Evolutionary conservation across 306 rosid genomes (phyloP).

Genomic region (Cucumis hystrix): DNA sequence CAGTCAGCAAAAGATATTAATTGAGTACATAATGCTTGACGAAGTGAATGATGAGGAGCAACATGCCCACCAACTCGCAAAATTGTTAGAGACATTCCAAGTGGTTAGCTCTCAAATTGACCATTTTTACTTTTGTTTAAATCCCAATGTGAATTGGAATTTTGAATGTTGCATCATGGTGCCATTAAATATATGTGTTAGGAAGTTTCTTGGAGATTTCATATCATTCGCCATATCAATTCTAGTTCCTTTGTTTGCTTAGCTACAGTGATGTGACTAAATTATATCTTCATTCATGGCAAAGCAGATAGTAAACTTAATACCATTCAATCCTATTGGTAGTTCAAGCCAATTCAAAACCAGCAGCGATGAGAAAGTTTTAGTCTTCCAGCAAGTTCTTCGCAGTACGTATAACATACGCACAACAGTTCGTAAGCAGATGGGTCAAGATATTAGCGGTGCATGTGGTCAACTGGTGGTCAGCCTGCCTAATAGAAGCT

Average conservation of each 20-base stretch:
- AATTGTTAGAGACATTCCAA: constrained; percentile 66
- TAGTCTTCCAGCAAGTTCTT: constrained; percentile 59
- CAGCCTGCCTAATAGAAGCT: constrained; percentile 35
- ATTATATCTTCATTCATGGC: constrained; percentile 15
- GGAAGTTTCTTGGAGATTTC: background rate
- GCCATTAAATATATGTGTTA: background rate
- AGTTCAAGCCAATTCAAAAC: constrained; percentile 60
- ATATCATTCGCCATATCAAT: background rate
- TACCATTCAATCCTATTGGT: constrained; percentile 93
- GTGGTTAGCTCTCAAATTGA: constrained; percentile 45
- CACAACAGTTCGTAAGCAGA: constrained; percentile 76
- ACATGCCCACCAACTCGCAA: constrained; percentile 81
- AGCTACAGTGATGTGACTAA: background rate
- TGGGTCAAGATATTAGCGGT: constrained; percentile 96
- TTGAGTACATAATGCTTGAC: constrained; percentile 96
- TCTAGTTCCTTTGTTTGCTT: background rate
- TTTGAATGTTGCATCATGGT: background rate
- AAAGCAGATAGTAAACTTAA: constrained; percentile 79
- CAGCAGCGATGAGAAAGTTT: constrained; percentile 54
- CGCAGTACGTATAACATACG: constrained; percentile 70
- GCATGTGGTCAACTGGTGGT: constrained; percentile 98
- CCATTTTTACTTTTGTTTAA: background rate
- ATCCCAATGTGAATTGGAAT: background rate
- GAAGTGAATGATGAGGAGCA: constrained; percentile 88
- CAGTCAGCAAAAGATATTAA: constrained; percentile 83